phyloP scores from a whole-genome alignment of 495 filamentous ascomycete genomes.

The Neurospora sp. region DNA sequence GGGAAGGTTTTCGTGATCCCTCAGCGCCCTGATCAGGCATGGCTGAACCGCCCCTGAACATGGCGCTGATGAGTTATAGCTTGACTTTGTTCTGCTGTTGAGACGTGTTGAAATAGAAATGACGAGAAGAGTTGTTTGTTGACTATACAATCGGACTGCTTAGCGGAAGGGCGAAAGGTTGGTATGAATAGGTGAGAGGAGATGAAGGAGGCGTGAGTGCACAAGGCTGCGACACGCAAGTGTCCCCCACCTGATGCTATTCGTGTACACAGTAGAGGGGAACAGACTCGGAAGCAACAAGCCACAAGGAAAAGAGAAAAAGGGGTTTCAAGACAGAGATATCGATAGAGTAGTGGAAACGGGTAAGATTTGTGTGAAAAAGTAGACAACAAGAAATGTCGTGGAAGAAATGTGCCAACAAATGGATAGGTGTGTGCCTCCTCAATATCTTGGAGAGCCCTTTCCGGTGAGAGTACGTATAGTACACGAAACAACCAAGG shows the following conservation, averaged over 20 bases:
- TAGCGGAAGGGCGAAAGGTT: not conserved
- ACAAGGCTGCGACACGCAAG: conserved; percentile 3
- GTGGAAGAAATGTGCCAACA: not conserved
- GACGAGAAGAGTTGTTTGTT: not conserved
- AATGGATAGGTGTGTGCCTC: not conserved
- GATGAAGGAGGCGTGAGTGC: not conserved
- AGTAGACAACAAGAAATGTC: not conserved
- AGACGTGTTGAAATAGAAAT: not conserved
- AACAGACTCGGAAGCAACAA: not conserved
- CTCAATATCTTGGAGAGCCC: not conserved
- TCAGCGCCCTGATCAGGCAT: not conserved
- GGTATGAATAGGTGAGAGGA: not conserved
- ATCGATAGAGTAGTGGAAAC: not conserved
- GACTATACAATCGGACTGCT: not conserved
- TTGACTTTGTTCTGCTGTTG: not conserved
- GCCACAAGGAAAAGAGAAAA: not conserved
- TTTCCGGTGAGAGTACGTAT: not conserved
- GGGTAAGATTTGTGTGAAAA: not conserved
- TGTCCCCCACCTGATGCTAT: not conserved
- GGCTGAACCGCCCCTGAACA: not conserved
- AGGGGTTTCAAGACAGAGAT: not conserved
- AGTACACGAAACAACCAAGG: not conserved
- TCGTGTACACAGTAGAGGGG: not conserved
- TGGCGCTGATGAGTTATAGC: not conserved
- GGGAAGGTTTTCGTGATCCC: not conserved